Evolutionary conservation across 2,329 filamentous ascomycete species (phyloP), one percentile per base, ranked within the genome.

Genomic region (Colletotrichum magnum): DNA sequence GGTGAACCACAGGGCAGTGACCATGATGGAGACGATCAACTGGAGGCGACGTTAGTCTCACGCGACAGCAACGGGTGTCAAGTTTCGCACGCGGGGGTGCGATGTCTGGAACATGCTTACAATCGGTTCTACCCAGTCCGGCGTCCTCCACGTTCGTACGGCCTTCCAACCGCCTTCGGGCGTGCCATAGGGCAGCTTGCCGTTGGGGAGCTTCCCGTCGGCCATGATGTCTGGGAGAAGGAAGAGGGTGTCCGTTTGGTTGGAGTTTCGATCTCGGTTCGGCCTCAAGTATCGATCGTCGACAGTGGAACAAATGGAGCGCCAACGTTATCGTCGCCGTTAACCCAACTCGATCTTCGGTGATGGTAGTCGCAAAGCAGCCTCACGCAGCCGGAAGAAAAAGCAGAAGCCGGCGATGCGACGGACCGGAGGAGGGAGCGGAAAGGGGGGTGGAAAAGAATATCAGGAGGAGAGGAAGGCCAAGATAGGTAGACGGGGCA

Each of bases 1-100:
- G 21, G 79, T 80, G n/a, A 79, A 69, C 68, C 76, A 80, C 79
- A 82, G 79, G 61, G 79, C 78, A 10, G 76, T 74, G 58, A 80
- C 72, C 60, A 82, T 78, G 50, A 82, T 79, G 15, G 75, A 70
- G n/a, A 81, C 75, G 57, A 81, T 80, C 24, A 79, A 75, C 79
- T 81, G 57, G 39, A 47, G 67, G 56, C 41, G 62, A 21, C 64
- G 57, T 36, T 62, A 63, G 50, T 47, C n/a, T 18, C 3, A 21
- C 7, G 9, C 24, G 26, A 36, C 21, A 41, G 13, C 6, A 43
- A 32, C 24, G 41, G 24, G 16, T 4, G 53, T 9, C 9, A 10
- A 10, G 16, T 1, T 52, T n/a, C 15, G 45, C 51, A 36, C 24
- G 28, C n/a, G 16, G 16, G 36, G 18, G n/a, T 10, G 28, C 28